These are phyloP conservation scores for Arabidopsis thaliana DNA, from an alignment of 345 rosid species.

Conservation along the genomic window TAIR10.1 NC_003076.8:1222501-1223000, in stretches of 20 bases:
- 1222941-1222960: constrained; percentile 69
- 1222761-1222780: constrained; percentile 57
- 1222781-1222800: constrained; percentile 58
- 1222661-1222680: not conserved
- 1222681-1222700: not conserved
- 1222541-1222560: constrained; percentile 86
- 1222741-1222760: constrained; percentile 66
- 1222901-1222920: constrained; percentile 75
- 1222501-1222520: constrained; percentile 50
- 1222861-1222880: constrained; percentile 85
- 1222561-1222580: constrained; percentile 85
- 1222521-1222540: constrained; percentile 57
- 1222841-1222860: constrained; percentile 80
- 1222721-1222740: constrained; percentile 42
- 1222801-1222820: constrained; percentile 57
- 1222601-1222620: constrained; percentile 66
- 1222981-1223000: not conserved
- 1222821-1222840: constrained; percentile 80
- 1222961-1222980: constrained; percentile 38
- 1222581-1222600: constrained; percentile 88
- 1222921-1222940: constrained; percentile 96
- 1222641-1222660: constrained; percentile 96
- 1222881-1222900: constrained; percentile 80
- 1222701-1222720: constrained; percentile 22
- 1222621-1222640: constrained; percentile 71